These are phyloP conservation scores for Boletus rubroflammeus DNA, from an alignment of 768 basidiomycete genomes.

Conservation along the genomic window DNA sequence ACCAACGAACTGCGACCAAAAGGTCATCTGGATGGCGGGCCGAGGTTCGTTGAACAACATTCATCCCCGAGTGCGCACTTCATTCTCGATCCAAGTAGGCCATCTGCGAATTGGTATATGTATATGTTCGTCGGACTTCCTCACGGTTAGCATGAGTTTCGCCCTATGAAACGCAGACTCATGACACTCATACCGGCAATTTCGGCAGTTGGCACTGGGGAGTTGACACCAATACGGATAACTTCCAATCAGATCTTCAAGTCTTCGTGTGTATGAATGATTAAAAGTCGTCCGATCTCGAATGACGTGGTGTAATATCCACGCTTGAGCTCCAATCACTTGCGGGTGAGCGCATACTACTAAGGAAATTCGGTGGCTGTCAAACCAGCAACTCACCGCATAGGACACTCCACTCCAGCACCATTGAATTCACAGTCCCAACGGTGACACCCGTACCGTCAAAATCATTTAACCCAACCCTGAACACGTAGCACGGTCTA, in stretches of 20 bases:
- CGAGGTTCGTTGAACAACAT: not conserved
- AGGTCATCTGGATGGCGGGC: not conserved
- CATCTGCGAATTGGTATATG: not conserved
- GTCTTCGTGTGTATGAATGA: not conserved
- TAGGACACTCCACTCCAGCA: not conserved
- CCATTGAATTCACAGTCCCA: not conserved
- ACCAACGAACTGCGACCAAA: not conserved
- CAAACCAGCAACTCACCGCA: too few species aligned
- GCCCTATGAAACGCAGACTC: not conserved
- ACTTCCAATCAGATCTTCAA: not conserved
- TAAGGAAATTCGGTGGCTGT: not conserved
- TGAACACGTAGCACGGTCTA: not conserved
- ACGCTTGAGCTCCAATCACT: not conserved
- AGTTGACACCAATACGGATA: not conserved
- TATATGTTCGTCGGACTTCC: not conserved
- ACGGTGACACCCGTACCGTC: not conserved
- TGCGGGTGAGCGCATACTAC: not conserved
- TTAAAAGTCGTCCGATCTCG: not conserved
- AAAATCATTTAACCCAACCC: not conserved
- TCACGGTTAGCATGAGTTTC: not conserved
- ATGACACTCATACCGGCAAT: not conserved
- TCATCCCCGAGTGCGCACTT: not conserved
- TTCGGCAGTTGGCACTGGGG: not conserved
- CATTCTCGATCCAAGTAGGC: not conserved
- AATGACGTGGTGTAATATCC: not conserved